phyloP scores from a whole-genome alignment of 345 rosid species.

The Syzygium aqueum region DNA sequence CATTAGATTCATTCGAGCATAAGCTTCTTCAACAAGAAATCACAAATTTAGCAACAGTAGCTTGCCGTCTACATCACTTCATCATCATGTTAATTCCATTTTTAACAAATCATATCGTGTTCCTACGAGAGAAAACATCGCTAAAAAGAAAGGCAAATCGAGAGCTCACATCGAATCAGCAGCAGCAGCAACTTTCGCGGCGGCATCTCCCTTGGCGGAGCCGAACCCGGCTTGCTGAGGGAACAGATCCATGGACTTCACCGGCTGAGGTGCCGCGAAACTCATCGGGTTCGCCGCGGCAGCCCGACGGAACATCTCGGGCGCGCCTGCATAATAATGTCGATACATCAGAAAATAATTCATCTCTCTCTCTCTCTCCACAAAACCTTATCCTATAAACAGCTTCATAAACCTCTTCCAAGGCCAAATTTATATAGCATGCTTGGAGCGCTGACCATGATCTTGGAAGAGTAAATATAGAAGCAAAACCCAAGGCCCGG shows the following conservation, averaged over 20 bases:
- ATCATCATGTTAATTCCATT: neutral
- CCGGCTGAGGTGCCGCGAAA: neutral
- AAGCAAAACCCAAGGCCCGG: neutral
- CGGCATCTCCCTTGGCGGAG: conserved; percentile 18
- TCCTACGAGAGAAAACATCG: neutral
- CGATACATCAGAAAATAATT: neutral
- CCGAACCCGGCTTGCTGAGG: conserved; percentile 40
- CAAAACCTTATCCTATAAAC: neutral
- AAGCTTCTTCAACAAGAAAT: neutral
- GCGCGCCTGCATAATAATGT: conserved; percentile 8
- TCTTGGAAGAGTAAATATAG: neutral
- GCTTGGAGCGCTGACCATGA: neutral
- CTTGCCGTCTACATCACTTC: neutral
- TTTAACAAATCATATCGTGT: neutral
- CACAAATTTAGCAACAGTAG: neutral
- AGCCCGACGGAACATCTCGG: conserved; percentile 12
- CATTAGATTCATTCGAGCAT: neutral
- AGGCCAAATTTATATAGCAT: neutral
- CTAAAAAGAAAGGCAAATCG: neutral
- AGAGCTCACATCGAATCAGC: conserved; percentile 23
- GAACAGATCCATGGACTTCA: conserved; percentile 53
- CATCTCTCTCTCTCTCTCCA: neutral
- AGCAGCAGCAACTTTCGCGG: conserved; percentile 1
- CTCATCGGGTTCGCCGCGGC: conserved; percentile 34
- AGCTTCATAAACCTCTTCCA: neutral